Evolutionary conservation across 2,329 filamentous ascomycete genomes (phyloP), one percentile per base, ranked within the genome.

Genomic region (Calonectria fujianensis): DNA sequence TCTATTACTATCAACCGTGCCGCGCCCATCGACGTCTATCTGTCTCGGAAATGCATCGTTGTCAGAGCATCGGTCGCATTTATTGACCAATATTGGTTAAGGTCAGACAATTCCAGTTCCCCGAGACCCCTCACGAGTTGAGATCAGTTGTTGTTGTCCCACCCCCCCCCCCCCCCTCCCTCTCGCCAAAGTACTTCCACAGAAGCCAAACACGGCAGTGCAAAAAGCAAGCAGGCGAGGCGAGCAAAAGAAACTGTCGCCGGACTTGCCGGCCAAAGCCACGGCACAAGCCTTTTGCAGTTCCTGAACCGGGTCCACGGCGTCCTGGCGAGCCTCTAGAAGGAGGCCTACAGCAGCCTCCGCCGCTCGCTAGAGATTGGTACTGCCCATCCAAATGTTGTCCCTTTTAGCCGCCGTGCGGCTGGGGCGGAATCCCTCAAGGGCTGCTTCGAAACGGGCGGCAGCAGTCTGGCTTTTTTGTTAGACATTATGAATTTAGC

Each of bases 91-190:
- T 76, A 3, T 32, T 31, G 52, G 67, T 63, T 29, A 50, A 68
- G 52, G 37, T 74, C 71, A 72, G 71, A 74, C 63, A 78, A 76
- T 75, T 75, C 69, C 70, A 74, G 67, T 54, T 71, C n/a, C 13
- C 51, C 64, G 63, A 64, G 35, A 39, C 57, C 63, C 48, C 50
- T 57, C 69, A 37, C 16, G 27, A 52, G 54, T 45, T 18, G 37
- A 27, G 54, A 24, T 63, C 14, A 2, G 31, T 29, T 18, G 41
- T 45, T 45, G 16, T 37, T n/a, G 24, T 37, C 32, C 48, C n/a
- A n/a, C n/a, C n/a, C 24, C 37, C 29, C 37, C n/a, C 57, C n/a
- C 32, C 31, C 24, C 32, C 41, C 57, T 39, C 57, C 24, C 18
- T 57, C 52, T 66, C 66, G 37, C 59, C 24, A 73, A 59, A 59